Percentiles rank a stretch among this genome's conserved stretches.
phyloP scores from a whole-genome alignment of 208 protist species.

The Wallacemonas sp. region DNA sequence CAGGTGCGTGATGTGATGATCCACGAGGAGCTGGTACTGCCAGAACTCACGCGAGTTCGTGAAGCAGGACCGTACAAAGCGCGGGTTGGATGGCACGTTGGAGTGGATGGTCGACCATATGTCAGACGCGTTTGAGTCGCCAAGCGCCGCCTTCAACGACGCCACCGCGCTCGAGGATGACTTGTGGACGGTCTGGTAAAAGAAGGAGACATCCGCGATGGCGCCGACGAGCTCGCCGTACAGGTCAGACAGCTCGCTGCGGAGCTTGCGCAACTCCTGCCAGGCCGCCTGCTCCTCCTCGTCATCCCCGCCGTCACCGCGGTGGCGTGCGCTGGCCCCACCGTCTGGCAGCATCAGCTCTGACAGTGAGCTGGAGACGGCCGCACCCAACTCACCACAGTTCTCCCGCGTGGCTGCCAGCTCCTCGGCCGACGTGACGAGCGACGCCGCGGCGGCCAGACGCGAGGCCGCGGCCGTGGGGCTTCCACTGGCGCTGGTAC shows the following conservation, averaged over 20 bases:
- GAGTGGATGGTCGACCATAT: slow-evolving; percentile 50
- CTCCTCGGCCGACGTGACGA: neutral
- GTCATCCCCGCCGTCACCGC: too few relatives aligned
- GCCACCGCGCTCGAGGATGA: neutral
- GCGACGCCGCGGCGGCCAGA: neutral
- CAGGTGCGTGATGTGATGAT: slow-evolving; percentile 75
- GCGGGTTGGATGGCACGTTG: slow-evolving; percentile 45
- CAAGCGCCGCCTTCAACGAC: neutral
- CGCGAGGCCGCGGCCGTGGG: too few relatives aligned
- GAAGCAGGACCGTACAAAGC: slow-evolving; percentile 64
- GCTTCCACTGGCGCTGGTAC: neutral
- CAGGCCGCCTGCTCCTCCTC: neutral
- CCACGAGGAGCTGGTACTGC: slow-evolving; percentile 79
- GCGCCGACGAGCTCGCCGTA: slow-evolving; percentile 66
- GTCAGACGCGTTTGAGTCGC: slow-evolving; percentile 28
- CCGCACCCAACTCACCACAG: neutral
- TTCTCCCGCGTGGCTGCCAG: neutral
- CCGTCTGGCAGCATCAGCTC: neutral
- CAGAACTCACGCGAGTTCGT: slow-evolving; percentile 53
- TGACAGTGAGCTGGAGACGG: neutral
- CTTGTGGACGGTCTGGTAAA: slow-evolving; percentile 27
- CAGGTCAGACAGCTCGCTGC: slow-evolving; percentile 10
- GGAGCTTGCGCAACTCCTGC: slow-evolving; percentile 3
- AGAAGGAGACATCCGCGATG: slow-evolving; percentile 66
- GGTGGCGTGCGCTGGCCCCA: too few relatives aligned